A percentile compares a stretch with the other conserved stretches of the same genome.
Evolutionary conservation across 2,329 filamentous ascomycete species (phyloP).

Genomic region (Sordariomycetes sp.): DNA sequence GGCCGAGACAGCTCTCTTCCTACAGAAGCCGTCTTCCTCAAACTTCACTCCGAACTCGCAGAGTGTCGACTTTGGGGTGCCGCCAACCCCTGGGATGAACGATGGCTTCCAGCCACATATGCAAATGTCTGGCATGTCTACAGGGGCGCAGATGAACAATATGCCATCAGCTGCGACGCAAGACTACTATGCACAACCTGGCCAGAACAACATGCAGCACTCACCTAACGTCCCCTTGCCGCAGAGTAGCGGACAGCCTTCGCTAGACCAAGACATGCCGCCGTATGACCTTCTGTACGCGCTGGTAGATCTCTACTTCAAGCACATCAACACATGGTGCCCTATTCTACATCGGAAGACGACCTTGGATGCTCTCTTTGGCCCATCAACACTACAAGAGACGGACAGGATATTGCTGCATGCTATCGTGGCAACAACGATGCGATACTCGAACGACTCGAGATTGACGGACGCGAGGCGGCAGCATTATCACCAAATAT

Average conservation of each 20-base stretch:
- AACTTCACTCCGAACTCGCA: slow-evolving; percentile 36
- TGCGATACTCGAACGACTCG: slow-evolving; percentile 73
- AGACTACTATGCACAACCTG: slow-evolving; percentile 36
- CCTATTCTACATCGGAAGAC: slow-evolving; percentile 34
- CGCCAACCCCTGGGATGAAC: slow-evolving; percentile 34
- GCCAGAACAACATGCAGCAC: slow-evolving; percentile 34
- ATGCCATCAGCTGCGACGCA: slow-evolving; percentile 33
- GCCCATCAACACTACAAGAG: slow-evolving; percentile 28
- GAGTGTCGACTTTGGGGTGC: slow-evolving; percentile 39
- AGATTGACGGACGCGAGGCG: slow-evolving; percentile 66
- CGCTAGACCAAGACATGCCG: slow-evolving; percentile 55
- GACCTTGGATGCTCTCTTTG: slow-evolving; percentile 28
- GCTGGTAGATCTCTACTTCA: slow-evolving; percentile 59
- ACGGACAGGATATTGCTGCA: slow-evolving; percentile 29
- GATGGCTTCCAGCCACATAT: slow-evolving; percentile 40
- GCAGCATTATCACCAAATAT: slow-evolving; percentile 66
- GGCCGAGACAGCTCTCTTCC: slow-evolving; percentile 49
- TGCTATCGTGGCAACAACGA: slow-evolving; percentile 78
- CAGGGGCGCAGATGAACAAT: slow-evolving; percentile 20
- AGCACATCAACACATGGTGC: slow-evolving; percentile 54
- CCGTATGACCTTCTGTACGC: slow-evolving; percentile 67
- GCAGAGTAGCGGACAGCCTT: slow-evolving; percentile 20
- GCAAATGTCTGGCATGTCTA: slow-evolving; percentile 28
- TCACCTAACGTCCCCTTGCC: slow-evolving; percentile 49
- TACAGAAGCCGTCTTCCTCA: slow-evolving; percentile 49